Evolutionary conservation across 305 asterid species (phyloP), one percentile per base, ranked within the genome.

Genomic region (Euphrasia arctica): DNA sequence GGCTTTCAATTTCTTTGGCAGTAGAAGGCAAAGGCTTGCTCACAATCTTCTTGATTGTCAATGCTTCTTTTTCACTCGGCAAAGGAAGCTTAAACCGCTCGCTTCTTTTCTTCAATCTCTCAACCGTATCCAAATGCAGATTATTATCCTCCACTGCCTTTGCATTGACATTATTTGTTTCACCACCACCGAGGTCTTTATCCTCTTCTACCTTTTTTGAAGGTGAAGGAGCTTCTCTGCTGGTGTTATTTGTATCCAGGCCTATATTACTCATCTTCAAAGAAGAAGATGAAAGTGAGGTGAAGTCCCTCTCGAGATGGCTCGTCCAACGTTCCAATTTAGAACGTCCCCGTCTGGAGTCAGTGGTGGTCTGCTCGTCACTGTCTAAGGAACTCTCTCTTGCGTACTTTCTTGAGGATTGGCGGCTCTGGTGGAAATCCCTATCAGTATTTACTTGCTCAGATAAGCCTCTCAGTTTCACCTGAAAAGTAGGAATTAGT

Each of bases 71-170:
- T 65, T 83, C 96, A 50, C 83, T 74, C 1, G 91, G 90, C 91
- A 87, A 70, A 2, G 91, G 97, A 68, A 89, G 93, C 70, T 91
- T 91, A 74, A 91, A 91, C 9, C 60, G 60, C 63, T 73, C 75
- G 58, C 45, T 95, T 87, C 78, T 91, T 89, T 91, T 84, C 67
- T 85, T 91, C 87, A 91, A 57, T 77, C 87, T 91, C 63, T 80
- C 97, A 51, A 89, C 96, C 0, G 97, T 85, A 64, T 91, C 98
- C 90, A 89, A 70, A 76, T 89, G 98, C 72, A 75, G 80, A 64
- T 85, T 32, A 32, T 32, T 57, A n/a, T 57, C 45, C 0, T 57
- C 62, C 64, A 64, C 62, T 6, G 68, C 72, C 60, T 84, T 83
- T 5, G 68, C 47, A 31, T n/a, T n/a, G n/a, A 31, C 73, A 55